phyloP scores from a whole-genome alignment of 2,329 filamentous ascomycete genomes.

The Chaetomium globosum region DNA sequence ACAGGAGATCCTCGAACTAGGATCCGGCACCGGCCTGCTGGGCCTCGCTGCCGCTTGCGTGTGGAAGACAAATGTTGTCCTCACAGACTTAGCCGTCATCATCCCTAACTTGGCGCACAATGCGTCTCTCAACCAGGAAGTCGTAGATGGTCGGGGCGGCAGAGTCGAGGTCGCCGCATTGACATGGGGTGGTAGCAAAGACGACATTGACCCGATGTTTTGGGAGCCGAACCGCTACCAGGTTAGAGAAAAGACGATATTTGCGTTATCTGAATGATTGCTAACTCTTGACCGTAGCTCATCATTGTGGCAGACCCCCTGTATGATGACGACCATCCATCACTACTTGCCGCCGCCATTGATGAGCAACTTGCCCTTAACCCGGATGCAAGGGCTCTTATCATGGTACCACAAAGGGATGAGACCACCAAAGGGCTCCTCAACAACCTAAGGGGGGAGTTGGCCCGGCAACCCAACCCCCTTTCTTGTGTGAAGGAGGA shows the following conservation, averaged over 20 bases:
- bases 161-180: conserved; percentile 65
- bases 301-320: conserved; percentile 84
- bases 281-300: conserved; percentile 50
- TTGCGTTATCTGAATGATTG: conserved; percentile 7
- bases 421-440: conserved; percentile 65
- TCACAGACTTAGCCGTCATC: conserved; percentile 86
- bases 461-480: conserved; percentile 55
- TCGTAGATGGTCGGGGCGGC: conserved; percentile 59
- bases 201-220: conserved; percentile 53
- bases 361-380: conserved; percentile 64
- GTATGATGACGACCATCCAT: conserved; percentile 82
- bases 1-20: conserved; percentile 70
- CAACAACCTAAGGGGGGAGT: conserved; percentile 61
- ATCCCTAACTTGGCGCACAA: conserved; percentile 80
- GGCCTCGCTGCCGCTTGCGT: conserved; percentile 80
- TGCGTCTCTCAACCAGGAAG: conserved; percentile 61
- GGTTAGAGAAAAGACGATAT: conserved; percentile 40
- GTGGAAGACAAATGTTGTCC: conserved; percentile 65
- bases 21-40: conserved; percentile 87
- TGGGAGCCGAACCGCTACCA: conserved; percentile 54
- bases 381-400: conserved; percentile 64
- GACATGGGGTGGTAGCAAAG: conserved; percentile 67
- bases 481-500: conserved; percentile 62
- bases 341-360: conserved; percentile 71
- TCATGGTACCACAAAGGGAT: conserved; percentile 81